Base-by-base conservation (phyloP, 2,329 filamentous ascomycete species). In the Microsporum canis region DNA sequence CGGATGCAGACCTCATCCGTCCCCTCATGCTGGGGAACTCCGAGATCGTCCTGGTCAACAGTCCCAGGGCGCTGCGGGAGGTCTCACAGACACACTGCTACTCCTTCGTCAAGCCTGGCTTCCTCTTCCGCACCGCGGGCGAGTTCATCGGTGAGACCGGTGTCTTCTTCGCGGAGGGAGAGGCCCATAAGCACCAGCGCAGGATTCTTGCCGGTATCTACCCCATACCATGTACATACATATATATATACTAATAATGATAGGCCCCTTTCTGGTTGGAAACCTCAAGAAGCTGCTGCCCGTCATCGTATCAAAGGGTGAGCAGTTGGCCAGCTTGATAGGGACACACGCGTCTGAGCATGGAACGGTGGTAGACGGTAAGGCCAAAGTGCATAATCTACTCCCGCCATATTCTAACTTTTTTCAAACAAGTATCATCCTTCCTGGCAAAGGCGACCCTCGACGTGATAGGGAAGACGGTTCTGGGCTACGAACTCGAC, bases 101-200 rank as follows among this genome's bases (percentile, higher is more conserved):
- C 12, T 39, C 58, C 7, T 60, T 60, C 36, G 58, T 55, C 8
- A 60, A 60, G 23, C 58, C 58, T 27, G 31, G 14, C 23, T 60
- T 60, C 10, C 49, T 60, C 5, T 41, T 41, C n/a, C 58, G 58
- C 29, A 43, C 53, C 6, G 47, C 53, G 7, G 58, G 47, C 7
- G 47, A 29, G 1, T 41, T 56, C 36, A 29, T 56, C 12, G 58
- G 58, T n/a, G 34, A 38, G 31, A 34, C 29, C 2, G 58, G 58
- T 10, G 23, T 60, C 17, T 60, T 55, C 36, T 60, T 60, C 34
- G 58, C 58, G 5, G 58, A 60, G 45, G 58, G 58, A 1, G 58
- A 60, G 3, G 36, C 29, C 12, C 58, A 60, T 45, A 38, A 34
- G 33, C 45, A 56, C 5, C 58, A 60, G n/a, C 45, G 47, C 8